These are phyloP conservation scores for Forsythia suspensa DNA, from an alignment of 257 asterid species.

Conservation along the genomic window DNA sequence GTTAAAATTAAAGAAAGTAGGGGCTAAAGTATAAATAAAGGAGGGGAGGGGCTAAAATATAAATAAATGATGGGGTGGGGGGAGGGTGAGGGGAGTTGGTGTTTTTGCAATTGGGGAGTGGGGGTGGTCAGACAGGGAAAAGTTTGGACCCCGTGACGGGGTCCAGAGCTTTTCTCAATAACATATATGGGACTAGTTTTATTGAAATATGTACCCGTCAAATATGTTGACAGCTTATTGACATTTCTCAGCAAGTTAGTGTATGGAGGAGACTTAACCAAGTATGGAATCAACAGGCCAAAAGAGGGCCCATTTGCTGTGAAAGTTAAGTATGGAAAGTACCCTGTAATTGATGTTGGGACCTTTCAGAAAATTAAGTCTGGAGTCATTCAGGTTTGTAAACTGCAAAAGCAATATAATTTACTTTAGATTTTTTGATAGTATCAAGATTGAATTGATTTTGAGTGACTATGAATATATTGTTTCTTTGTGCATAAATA, in stretches of 20 bases:
- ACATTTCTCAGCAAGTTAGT: slow-evolving; percentile 40
- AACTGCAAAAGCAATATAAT: too few species aligned
- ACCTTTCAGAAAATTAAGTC: slow-evolving; percentile 49
- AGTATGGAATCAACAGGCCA: slow-evolving; percentile 59
- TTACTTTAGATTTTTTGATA: not conserved
- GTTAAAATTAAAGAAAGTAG: too few species aligned
- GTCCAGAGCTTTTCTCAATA: too few species aligned
- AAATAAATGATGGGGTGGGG: too few species aligned
- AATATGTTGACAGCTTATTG: slow-evolving; percentile 39
- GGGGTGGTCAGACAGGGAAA: too few species aligned
- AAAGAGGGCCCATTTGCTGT: slow-evolving; percentile 54
- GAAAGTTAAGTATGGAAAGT: slow-evolving; percentile 59
- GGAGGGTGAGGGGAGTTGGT: too few species aligned
- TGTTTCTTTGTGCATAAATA: slow-evolving; percentile 17
- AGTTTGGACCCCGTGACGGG: too few species aligned
- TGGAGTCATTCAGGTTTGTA: slow-evolving; percentile 58
- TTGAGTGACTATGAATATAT: not conserved
- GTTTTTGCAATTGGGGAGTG: too few species aligned
- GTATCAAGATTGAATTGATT: not conserved
- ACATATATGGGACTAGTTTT: slow-evolving; percentile 25
- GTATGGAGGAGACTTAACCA: slow-evolving; percentile 51
- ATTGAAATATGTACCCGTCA: slow-evolving; percentile 24
- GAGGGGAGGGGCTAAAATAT: too few species aligned
- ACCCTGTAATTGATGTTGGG: slow-evolving; percentile 73
- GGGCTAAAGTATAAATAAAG: too few species aligned